A percentile compares a stretch with the other conserved stretches of the same genome.
Conservation (phyloP, 1,139 yeast genomes). For the Saccharomyces pastorianus region DNA sequence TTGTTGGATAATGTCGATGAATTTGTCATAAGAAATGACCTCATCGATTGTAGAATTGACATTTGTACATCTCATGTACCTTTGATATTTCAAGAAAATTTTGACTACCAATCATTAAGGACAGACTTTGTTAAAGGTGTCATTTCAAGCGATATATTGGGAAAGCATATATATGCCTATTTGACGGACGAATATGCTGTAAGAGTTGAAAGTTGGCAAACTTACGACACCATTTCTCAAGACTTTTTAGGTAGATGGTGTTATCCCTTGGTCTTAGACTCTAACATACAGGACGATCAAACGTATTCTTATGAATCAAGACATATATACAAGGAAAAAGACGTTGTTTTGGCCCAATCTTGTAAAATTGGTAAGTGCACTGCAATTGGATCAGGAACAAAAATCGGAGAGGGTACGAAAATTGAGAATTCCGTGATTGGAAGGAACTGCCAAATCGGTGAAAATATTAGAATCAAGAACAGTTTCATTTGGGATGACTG, state of each 20-base stretch:
- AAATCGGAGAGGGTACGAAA: conserved; percentile 48
- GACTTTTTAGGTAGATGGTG: conserved; percentile 88
- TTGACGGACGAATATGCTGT: conserved; percentile 79
- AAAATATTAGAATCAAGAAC: conserved; percentile 58
- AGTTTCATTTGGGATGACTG: conserved; percentile 86
- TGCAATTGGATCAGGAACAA: conserved; percentile 67
- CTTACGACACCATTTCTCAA: conserved; percentile 86
- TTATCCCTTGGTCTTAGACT: conserved; percentile 85
- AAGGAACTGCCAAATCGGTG: conserved; percentile 74
- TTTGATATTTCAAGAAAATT: conserved; percentile 89
- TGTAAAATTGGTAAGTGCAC: conserved; percentile 72
- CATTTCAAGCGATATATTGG: conserved; percentile 78
- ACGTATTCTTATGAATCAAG: conserved; percentile 72
- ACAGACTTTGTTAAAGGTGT: conserved; percentile 87
- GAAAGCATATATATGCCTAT: conserved; percentile 85
- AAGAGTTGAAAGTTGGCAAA: conserved; percentile 87
- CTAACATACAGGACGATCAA: conserved; percentile 63
- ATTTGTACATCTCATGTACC: conserved; percentile 94
- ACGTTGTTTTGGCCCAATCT: conserved; percentile 85
- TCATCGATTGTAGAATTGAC: conserved; percentile 93
- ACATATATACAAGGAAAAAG: conserved; percentile 77
- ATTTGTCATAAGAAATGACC: conserved; percentile 74
- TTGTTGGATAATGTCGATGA: conserved; percentile 72
- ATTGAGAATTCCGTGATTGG: conserved; percentile 73
- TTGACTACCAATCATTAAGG: conserved; percentile 83